Base-by-base conservation (phyloP, 768 basidiomycete genomes). In the Trametes cubensis region DNA sequence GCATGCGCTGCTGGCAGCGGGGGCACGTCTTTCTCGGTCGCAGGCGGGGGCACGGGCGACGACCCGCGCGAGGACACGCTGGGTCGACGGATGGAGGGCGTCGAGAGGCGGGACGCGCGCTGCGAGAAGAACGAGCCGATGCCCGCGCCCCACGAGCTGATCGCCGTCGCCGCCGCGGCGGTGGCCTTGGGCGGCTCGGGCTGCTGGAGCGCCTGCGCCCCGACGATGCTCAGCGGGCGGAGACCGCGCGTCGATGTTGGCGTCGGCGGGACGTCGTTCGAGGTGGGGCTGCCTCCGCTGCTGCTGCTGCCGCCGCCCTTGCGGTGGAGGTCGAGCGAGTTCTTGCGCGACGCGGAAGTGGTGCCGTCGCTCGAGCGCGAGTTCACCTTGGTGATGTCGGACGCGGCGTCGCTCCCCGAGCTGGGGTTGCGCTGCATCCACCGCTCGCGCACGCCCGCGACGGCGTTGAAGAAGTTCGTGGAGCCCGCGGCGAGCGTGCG, bases 391-490 rank as follows among this genome's bases (percentile, higher is more conserved):
- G 56, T 53, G 26, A 68, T 28, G 17, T 67, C 67, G n/a, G 61
- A 59, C 53, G 51, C 15, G 10, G 54, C 7, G 45, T 49, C 49
- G 49, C 65, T 66, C 18, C 60, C 47, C 3, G 58, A 39, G 51
- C 61, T 64, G 4, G 63, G 49, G 26, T 52, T 69, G 28, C 81
- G 78, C 56, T 79, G 77, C 68, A 79, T 73, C 87, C 89, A 91
- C 39, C 90, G 80, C 30, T 85, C 94, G 40, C 87, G 82, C 13
- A 96, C 91, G 41, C 93, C 93, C 70, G 95, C 93, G 7, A 97
- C 87, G 0, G 94, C 94, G 67, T 90, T 94, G 77, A 95, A 88
- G 66, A 97, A 86, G 65, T 83, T 88, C 17, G 89, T 82, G 3
- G 93, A 91, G 25, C 94, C 88, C 7, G 80, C 83, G 0, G 81